A percentile compares a stretch with the other conserved stretches of the same genome.
phyloP scores from a whole-genome alignment of 495 filamentous ascomycete genomes.

The Penicillium dipodomyicola region DNA sequence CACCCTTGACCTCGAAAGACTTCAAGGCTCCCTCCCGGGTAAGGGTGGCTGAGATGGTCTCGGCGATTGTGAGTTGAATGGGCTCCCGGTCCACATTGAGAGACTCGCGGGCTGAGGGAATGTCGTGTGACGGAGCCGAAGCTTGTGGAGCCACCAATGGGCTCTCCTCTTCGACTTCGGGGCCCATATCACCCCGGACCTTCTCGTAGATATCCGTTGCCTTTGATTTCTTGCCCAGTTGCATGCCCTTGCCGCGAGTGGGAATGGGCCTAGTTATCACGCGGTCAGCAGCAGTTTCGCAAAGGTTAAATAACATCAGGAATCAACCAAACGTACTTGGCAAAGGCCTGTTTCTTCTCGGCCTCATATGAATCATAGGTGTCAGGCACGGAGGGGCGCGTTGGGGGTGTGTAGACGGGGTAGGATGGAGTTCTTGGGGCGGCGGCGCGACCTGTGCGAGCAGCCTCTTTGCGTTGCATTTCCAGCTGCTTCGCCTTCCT shows the following conservation, averaged over 20 bases:
- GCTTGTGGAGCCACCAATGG: conserved; percentile 70
- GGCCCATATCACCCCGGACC: conserved; percentile 83
- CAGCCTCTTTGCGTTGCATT: conserved; percentile 93
- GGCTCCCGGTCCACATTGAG: conserved; percentile 71
- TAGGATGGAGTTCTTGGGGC: conserved; percentile 73
- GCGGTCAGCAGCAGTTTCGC: conserved; percentile 7
- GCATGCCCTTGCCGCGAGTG: conserved; percentile 94
- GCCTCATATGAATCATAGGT: conserved; percentile 92
- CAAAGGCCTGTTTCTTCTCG: conserved; percentile 86
- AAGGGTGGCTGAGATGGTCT: conserved; percentile 82
- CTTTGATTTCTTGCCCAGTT: conserved; percentile 96
- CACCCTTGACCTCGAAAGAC: conserved; percentile 83
- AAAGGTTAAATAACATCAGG: no score
- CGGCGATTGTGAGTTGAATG: conserved; percentile 81
- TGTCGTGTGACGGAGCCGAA: conserved; percentile 52
- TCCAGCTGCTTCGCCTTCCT: conserved; percentile 96
- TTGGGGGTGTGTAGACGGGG: conserved; percentile 83
- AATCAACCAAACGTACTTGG: conserved; percentile 54
- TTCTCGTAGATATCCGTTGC: conserved; percentile 94
- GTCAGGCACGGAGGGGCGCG: conserved; percentile 67
- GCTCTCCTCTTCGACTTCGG: conserved; percentile 70
- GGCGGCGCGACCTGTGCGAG: conserved; percentile 55
- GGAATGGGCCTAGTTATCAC: conserved; percentile 54
- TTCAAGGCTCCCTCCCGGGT: conserved; percentile 81
- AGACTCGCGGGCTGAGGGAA: conserved; percentile 58